Evolutionary conservation across 305 asterid species (phyloP).

Genomic region (Lippia alba): DNA sequence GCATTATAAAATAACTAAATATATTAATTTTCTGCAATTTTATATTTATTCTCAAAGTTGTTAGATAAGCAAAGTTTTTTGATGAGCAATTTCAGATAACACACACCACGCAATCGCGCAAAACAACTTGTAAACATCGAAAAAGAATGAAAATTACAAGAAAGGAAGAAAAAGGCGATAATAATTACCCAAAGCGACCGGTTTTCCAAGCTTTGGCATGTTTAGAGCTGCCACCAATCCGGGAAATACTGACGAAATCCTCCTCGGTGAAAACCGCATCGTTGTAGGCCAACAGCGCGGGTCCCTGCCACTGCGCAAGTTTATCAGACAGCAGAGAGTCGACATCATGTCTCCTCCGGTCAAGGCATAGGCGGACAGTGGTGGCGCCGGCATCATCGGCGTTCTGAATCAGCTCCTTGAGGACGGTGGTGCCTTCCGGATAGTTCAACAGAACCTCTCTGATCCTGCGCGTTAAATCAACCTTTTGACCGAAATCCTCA

Average conservation of each 20-base stretch:
- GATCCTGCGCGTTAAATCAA: conserved; percentile 93
- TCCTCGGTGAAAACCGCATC: conserved; percentile 91
- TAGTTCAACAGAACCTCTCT: conserved; percentile 91
- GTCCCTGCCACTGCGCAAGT: conserved; percentile 93
- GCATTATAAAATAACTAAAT: too few relatives aligned
- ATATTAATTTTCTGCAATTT: too few relatives aligned
- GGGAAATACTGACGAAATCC: conserved; percentile 90
- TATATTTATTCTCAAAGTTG: too few relatives aligned
- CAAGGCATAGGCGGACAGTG: conserved; percentile 85
- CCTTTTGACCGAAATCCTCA: conserved; percentile 98
- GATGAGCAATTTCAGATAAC: background rate
- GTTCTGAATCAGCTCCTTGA: conserved; percentile 93
- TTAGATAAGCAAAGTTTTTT: too few relatives aligned
- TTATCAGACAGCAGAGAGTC: conserved; percentile 68
- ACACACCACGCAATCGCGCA: background rate
- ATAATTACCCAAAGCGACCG: conserved; percentile 88
- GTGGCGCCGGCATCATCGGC: conserved; percentile 99
- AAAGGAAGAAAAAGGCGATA: background rate
- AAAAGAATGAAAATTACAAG: background rate
- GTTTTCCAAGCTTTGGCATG: conserved; percentile 90
- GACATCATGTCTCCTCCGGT: conserved; percentile 70
- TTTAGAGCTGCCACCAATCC: conserved; percentile 92
- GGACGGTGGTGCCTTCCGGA: conserved; percentile 94
- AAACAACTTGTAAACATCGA: conserved; percentile 1
- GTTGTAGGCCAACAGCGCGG: conserved; percentile 87